Percentiles rank a stretch among this genome's conserved stretches.
These are phyloP conservation scores for Primulina tabacum DNA, from an alignment of 257 asterid genomes.

Conservation along the genomic window DNA sequence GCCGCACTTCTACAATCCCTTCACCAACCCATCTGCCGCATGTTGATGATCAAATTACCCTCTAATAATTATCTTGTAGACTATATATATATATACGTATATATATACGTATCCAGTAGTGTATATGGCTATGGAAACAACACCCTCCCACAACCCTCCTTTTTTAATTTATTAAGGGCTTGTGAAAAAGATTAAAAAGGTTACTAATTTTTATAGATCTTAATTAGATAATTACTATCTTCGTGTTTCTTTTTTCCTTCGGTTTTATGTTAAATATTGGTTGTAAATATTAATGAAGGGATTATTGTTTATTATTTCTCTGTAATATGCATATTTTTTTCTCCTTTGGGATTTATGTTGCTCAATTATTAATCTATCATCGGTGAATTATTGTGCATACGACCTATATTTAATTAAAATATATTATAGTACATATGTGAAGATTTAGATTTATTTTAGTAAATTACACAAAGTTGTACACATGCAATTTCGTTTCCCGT, in stretches of 20 bases:
- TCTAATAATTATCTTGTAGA: neutral
- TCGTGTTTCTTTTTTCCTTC: neutral
- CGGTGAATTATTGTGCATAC: neutral
- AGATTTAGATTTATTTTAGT: no score
- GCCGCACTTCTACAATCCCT: conserved; percentile 58
- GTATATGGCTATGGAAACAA: neutral
- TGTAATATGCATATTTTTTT: neutral
- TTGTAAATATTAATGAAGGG: conserved; percentile 33
- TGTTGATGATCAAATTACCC: conserved; percentile 34
- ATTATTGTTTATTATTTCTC: conserved; percentile 6
- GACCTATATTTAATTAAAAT: neutral
- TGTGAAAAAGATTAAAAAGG: conserved; percentile 26
- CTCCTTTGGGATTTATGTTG: neutral
- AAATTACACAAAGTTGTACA: no score
- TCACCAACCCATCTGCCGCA: conserved; percentile 58
- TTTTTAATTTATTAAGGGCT: conserved; percentile 43
- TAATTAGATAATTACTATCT: conserved; percentile 10
- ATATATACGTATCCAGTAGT: neutral
- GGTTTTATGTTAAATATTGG: conserved; percentile 13
- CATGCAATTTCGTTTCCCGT: no score
- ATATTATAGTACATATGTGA: no score
- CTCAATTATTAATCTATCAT: conserved; percentile 17
- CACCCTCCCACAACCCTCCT: conserved; percentile 29
- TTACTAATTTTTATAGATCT: conserved; percentile 26
- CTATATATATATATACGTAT: neutral